Evolutionary conservation across 768 basidiomycete genomes (phyloP), one percentile per base, ranked within the genome.

Genomic region (Amanita inopinata): DNA sequence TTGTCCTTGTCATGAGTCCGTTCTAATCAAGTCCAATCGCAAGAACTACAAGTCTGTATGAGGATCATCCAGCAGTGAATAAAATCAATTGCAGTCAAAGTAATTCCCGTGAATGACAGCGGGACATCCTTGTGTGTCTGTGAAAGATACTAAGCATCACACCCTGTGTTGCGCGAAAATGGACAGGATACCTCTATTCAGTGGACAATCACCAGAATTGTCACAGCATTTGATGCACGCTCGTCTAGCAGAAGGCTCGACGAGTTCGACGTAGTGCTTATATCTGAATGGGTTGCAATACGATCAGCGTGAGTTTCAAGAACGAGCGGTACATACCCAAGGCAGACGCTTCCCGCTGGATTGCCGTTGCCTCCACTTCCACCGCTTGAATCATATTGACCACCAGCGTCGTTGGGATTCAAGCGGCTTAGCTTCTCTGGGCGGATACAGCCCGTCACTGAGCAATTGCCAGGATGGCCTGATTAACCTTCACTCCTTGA

Each of bases 151-250:
- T 35, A 20, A 14, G 17, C 8, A 31, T 30, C 37, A 19, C 11
- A 38, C 14, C 17, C 22, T 1, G 34, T 15, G 14, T 9, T 6
- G 17, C 32, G 33, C 22, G 24, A 24, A 35, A 33, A 28, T 2
- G 12, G 15, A 17, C n/a, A 14, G 22, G 17, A 18, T 51, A 71
- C 73, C 74, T 53, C 59, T 64, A 48, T 67, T 62, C 3, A 62
- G 61, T n/a, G 72, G 74, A 55, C 75, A 78, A 53, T 78, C 76
- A 0, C 57, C 63, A 0, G 63, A 56, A 46, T 76, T 66, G 38
- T 76, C 70, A 50, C 76, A 78, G 51, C 76, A 78, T 52, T 65
- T 67, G 48, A 78, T 73, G 54, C 76, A 78, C 5, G 74, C 75
- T 2, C 76, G 64, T 2, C 53, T 55, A 4, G 59, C 73, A 15